phyloP scores from a whole-genome alignment of 768 basidiomycete species.

The Baorangia bicolor region DNA sequence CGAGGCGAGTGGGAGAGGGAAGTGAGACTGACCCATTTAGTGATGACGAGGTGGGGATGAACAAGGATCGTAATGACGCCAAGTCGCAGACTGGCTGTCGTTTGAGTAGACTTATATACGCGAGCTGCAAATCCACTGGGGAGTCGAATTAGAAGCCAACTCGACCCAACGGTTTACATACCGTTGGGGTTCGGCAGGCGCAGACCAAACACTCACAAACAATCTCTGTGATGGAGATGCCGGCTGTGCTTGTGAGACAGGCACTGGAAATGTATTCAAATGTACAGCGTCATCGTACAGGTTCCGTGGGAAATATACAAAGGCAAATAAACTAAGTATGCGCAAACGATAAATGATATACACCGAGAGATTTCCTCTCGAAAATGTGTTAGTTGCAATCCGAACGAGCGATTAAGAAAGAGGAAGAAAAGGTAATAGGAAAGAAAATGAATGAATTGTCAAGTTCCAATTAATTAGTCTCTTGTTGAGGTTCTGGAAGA shows the following conservation, averaged over 20 bases:
- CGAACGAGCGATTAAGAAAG: slow-evolving; percentile 9
- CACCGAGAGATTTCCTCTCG: slow-evolving; percentile 12
- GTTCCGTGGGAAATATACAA: slow-evolving; percentile 19
- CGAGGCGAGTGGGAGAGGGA: not conserved
- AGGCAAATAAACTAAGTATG: slow-evolving; percentile 6
- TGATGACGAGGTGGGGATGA: slow-evolving; percentile 2
- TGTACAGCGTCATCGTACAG: slow-evolving; percentile 20
- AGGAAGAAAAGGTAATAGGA: not conserved
- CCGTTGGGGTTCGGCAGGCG: slow-evolving; percentile 33
- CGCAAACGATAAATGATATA: slow-evolving; percentile 17
- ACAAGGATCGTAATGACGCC: slow-evolving; percentile 31
- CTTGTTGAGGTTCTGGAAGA: slow-evolving; percentile 15
- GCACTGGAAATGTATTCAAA: slow-evolving; percentile 2
- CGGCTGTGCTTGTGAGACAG: not conserved
- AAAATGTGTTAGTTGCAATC: slow-evolving; percentile 16
- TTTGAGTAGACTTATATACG: slow-evolving; percentile 30
- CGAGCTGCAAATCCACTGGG: slow-evolving; percentile 29
- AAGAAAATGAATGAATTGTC: slow-evolving; percentile 1
- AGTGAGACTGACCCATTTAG: slow-evolving; percentile 39
- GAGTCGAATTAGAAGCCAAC: slow-evolving; percentile 6
- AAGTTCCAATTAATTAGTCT: slow-evolving; percentile 20
- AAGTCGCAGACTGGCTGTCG: slow-evolving; percentile 30
- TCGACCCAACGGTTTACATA: slow-evolving; percentile 4
- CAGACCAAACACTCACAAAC: slow-evolving; percentile 25
- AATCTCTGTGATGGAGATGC: not conserved